These are phyloP conservation scores for Candida sp. DNA, from an alignment of 1,139 yeast species.

Conservation along the genomic window DNA sequence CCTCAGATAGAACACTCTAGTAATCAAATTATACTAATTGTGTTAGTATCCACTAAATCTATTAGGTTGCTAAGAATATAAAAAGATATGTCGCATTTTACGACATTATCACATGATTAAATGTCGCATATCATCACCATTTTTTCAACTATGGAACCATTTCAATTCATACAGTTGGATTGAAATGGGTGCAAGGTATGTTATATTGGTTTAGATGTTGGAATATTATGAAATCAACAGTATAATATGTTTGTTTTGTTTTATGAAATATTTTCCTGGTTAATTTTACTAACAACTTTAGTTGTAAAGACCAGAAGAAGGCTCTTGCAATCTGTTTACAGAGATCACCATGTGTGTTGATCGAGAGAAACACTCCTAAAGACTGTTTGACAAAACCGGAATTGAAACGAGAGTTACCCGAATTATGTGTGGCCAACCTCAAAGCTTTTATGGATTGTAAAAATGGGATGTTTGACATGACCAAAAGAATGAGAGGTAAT, in stretches of 20 bases:
- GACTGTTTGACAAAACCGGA: slow-evolving; percentile 84
- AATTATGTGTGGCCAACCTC: slow-evolving; percentile 81
- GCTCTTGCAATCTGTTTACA: slow-evolving; percentile 95
- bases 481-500: slow-evolving; percentile 90
- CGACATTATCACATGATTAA: too few species aligned
- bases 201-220: slow-evolving; percentile 6
- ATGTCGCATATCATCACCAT: too few species aligned
- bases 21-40: too few species aligned
- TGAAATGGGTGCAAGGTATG: slow-evolving; percentile 34
- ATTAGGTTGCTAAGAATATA: too few species aligned
- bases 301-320: slow-evolving; percentile 90
- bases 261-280: too few species aligned
- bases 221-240: not conserved
- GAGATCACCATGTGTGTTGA: slow-evolving; percentile 92
- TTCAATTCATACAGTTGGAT: too few species aligned
- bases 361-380: slow-evolving; percentile 86
- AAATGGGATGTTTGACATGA: slow-evolving; percentile 81
- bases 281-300: slow-evolving; percentile 29
- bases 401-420: slow-evolving; percentile 74
- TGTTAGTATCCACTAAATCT: too few species aligned
- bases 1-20: too few species aligned
- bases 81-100: too few species aligned
- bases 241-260: too few species aligned
- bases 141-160: too few species aligned
- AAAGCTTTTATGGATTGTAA: slow-evolving; percentile 87